Percentiles rank a stretch among this genome's conserved stretches.
Evolutionary conservation across 2,329 filamentous ascomycete genomes (phyloP).

Genomic region (Dendryphion nanum): DNA sequence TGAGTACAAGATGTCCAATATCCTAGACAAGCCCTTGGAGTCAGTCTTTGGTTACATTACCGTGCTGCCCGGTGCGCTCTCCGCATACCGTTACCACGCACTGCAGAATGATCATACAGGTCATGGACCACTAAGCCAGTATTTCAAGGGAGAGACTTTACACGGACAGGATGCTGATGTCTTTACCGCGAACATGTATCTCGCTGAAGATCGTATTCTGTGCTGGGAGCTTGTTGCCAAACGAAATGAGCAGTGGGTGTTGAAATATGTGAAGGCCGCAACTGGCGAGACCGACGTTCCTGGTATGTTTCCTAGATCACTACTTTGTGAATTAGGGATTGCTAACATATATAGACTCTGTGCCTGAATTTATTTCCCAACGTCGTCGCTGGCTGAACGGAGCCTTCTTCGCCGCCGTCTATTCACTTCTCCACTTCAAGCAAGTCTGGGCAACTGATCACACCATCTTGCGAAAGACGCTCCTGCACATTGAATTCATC

Average conservation of each 20-base stretch:
- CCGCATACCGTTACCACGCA: conserved; percentile 92
- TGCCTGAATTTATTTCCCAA: conserved; percentile 97
- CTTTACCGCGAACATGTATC: conserved; percentile 95
- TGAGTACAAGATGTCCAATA: conserved; percentile 99
- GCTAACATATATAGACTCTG: conserved; percentile 59
- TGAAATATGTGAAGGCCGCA: conserved; percentile 96
- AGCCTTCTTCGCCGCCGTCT: conserved; percentile 97
- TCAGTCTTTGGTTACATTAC: conserved; percentile 98
- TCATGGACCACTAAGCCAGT: conserved; percentile 92
- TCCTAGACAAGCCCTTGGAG: conserved; percentile 94
- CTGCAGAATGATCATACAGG: conserved; percentile 96
- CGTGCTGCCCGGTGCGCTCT: conserved; percentile 89
- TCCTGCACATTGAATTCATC: conserved; percentile 91
- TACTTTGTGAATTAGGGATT: neutral
- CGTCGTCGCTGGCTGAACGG: conserved; percentile 96
- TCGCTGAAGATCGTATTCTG: conserved; percentile 85
- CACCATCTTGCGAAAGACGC: conserved; percentile 80
- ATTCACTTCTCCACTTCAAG: conserved; percentile 90
- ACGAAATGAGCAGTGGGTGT: conserved; percentile 88
- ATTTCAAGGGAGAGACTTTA: conserved; percentile 98
- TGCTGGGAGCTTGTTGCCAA: conserved; percentile 97
- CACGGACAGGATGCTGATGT: conserved; percentile 96
- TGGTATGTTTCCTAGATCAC: conserved; percentile 59
- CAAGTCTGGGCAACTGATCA: conserved; percentile 95
- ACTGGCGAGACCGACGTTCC: conserved; percentile 98